Conservation (phyloP, 257 asterid species). For the Leonotis leonurus region DNA sequence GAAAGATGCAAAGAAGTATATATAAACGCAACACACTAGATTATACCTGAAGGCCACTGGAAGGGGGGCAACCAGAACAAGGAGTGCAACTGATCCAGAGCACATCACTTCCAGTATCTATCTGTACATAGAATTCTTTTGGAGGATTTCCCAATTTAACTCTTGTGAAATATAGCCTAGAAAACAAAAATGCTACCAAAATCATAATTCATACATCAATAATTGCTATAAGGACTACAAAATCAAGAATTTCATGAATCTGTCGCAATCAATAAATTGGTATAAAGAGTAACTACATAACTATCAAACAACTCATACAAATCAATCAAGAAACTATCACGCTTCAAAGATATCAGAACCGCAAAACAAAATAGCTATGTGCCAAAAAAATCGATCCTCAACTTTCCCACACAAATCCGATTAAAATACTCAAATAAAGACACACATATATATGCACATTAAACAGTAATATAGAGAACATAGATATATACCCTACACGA, state of each 20-base stretch:
- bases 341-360: background rate
- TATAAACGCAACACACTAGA: background rate
- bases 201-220: constrained; percentile 3
- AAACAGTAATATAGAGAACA: background rate
- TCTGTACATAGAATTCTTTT: constrained; percentile 85
- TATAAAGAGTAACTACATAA: background rate
- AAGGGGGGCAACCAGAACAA: constrained; percentile 85
- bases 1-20: background rate
- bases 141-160: constrained; percentile 87
- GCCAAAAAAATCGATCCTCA: background rate
- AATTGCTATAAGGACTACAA: background rate
- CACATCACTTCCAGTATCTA: constrained; percentile 98
- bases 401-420: background rate
- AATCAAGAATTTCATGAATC: background rate
- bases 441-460: background rate
- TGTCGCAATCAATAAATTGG: background rate
- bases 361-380: background rate
- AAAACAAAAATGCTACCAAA: constrained; percentile 18
- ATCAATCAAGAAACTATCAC: background rate
- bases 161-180: constrained; percentile 81
- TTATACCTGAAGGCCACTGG: constrained; percentile 89
- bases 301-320: background rate
- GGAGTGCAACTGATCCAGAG: constrained; percentile 88
- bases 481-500: constrained; percentile 64
- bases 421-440: background rate